Base-by-base conservation (phyloP, 2,329 filamentous ascomycete genomes). In the Leptosphaerulina australis region DNA sequence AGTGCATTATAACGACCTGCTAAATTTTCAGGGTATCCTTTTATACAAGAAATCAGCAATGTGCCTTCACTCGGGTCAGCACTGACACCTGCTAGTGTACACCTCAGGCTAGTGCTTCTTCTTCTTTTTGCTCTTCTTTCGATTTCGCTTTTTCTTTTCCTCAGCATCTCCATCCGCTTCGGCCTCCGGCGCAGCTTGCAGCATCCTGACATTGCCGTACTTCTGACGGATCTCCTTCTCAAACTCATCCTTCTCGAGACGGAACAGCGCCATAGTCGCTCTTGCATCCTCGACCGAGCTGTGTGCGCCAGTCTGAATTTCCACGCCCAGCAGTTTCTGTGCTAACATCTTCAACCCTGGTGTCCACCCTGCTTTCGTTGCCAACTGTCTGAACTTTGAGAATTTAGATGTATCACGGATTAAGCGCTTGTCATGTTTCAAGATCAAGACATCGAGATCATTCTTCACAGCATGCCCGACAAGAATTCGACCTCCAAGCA, bases 221-320 rank as follows among this genome's bases (percentile, higher is more conserved):
- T 82, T 84, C 71, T 84, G 86, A 47, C 86, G 77, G 70, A 91
- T 85, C 69, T 96, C 90, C 49, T 85, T 78, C 68, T 97, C 94
- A 68, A 99, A 97, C 0, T 81, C 88, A 14, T 86, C 80, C 76
- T 97, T 97, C 70, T 91, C 84, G 59, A 85, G 83, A 55, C 89
- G 82, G 67, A 96, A 97, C 31, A 99, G 76, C 47, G 93, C 76
- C 91, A 99, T 97, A 0, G 91, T 87, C 4, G 90, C 91, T 59
- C 91, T 80, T 1, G 94, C 94, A 77, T 99, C 94, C 64, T 86
- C 84, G 45, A 87, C 77, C 63, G 80, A 83, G 44, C 79, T 83
- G 75, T 87, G 84, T 53, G 81, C 79, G 1, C 82, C 83, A 4
- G 75, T 76, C 64, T 86, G 84, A 21, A 86, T 86, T 49, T 80